These are phyloP conservation scores for Metschnikowia borealis DNA, from an alignment of 805 yeast species.

Conservation along the genomic window DNA sequence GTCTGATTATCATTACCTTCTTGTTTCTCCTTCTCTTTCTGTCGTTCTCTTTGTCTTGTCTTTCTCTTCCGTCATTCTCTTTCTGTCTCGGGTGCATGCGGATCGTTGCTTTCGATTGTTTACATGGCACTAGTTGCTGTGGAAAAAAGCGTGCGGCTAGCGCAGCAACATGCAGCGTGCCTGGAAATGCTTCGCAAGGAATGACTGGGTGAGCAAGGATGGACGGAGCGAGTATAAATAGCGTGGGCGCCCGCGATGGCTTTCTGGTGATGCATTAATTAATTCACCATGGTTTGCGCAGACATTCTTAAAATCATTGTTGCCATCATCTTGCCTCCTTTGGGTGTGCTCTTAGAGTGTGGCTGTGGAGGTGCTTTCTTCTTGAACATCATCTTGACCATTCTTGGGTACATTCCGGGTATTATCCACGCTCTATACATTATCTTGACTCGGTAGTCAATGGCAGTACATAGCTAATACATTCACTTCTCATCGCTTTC, in stretches of 20 bases:
- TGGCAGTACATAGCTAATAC: background rate
- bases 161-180: background rate
- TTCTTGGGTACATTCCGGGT: constrained; percentile 76
- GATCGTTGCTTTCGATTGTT: background rate
- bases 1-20: too few relatives aligned
- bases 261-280: too few relatives aligned
- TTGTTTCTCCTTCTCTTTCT: too few relatives aligned
- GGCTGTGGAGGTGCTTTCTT: constrained; percentile 44
- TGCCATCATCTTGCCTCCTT: constrained; percentile 55
- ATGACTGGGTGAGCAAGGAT: constrained; percentile 4
- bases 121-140: background rate
- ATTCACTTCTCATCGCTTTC: background rate
- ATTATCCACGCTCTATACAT: constrained; percentile 61
- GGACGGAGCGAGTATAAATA: background rate
- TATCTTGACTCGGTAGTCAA: constrained; percentile 28
- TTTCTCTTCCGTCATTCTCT: too few relatives aligned
- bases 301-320: constrained; percentile 50
- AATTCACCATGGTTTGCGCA: constrained; percentile 36
- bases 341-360: constrained; percentile 58
- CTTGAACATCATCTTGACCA: constrained; percentile 61
- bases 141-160: background rate
- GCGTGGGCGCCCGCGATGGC: background rate
- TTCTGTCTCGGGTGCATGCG: too few relatives aligned
- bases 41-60: too few relatives aligned
- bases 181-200: background rate